Base-by-base conservation (phyloP, 495 filamentous ascomycete species). In the Pseudevernia furfuracea region DNA sequence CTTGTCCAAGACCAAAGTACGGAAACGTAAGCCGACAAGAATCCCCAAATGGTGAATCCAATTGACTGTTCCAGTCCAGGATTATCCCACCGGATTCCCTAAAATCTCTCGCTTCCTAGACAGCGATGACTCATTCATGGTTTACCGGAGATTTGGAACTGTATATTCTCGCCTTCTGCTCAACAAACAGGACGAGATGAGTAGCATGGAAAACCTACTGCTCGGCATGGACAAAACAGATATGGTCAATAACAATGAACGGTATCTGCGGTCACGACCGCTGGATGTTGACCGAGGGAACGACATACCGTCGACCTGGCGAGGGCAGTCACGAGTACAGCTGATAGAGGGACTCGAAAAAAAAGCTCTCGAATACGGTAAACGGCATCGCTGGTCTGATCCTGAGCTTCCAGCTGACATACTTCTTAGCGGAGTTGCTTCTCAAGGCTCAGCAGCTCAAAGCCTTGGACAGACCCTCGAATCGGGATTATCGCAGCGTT, bases 281-380 rank as follows among this genome's bases (percentile, higher is more conserved):
- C 6, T 61, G 2, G 68, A 70, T 34, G 59, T 38, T 12, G 60
- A 62, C n/a, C n/a, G 5, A 59, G 68, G 7, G 59, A 64, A 0
- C n/a, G 37, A 15, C 3, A 21, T 65, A 17, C 66, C 69, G 0
- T 12, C n/a, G 25, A 36, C 34, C 2, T 68, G 59, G 60, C 11
- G 25, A 0, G 57, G 58, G 23, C n/a, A 52, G 17, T 70, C 69
- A 5, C 63, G 74, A 17, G 61, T 66, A 19, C 37, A 72, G 8
- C 59, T 79, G 14, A 17, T 79, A 32, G 62, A 46, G 21, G 69
- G 70, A 46, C 60, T 79, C 10, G 66, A 70, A 37, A 61, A 59
- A 15, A 74, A 74, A 41, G 58, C 74, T 7, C 49, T 73, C 36
- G 71, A 78, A 62, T 79, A 78, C 44, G 73, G 73, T 74, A 55